These are phyloP conservation scores for Euphorbia lathyris DNA, from an alignment of 345 rosid species.

Conservation along the genomic window DNA sequence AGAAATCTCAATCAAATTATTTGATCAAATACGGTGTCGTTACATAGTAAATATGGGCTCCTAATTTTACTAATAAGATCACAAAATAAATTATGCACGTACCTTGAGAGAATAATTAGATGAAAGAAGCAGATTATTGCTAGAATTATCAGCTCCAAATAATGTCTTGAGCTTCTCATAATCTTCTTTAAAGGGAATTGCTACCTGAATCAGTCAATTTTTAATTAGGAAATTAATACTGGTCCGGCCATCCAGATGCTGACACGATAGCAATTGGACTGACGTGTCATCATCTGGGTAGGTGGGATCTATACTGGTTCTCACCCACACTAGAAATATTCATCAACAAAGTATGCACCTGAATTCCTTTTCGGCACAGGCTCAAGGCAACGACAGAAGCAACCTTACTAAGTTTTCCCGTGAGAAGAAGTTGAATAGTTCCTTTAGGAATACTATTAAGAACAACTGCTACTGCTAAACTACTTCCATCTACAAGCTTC, in stretches of 20 bases:
- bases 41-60: no score
- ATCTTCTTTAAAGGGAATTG: slow-evolving; percentile 31
- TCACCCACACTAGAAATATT: no score
- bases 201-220: slow-evolving; percentile 47
- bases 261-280: no score
- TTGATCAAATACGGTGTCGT: no score
- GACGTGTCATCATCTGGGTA: no score
- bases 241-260: no score
- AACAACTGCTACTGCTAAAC: slow-evolving; percentile 53
- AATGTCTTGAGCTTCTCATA: slow-evolving; percentile 37
- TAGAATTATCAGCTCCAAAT: neutral
- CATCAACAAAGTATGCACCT: no score
- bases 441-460: slow-evolving; percentile 53
- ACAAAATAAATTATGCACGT: neutral
- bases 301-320: no score
- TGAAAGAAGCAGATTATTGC: slow-evolving; percentile 35
- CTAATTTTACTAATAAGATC: no score
- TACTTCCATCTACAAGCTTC: slow-evolving; percentile 65
- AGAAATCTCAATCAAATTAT: no score
- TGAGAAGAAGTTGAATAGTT: slow-evolving; percentile 41
- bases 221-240: no score
- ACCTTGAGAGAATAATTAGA: slow-evolving; percentile 40
- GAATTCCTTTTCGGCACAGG: slow-evolving; percentile 44
- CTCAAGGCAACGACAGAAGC: slow-evolving; percentile 43
- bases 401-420: slow-evolving; percentile 49